Evolutionary conservation across 306 rosid genomes (phyloP).

Genomic region (Vigna trinervia): DNA sequence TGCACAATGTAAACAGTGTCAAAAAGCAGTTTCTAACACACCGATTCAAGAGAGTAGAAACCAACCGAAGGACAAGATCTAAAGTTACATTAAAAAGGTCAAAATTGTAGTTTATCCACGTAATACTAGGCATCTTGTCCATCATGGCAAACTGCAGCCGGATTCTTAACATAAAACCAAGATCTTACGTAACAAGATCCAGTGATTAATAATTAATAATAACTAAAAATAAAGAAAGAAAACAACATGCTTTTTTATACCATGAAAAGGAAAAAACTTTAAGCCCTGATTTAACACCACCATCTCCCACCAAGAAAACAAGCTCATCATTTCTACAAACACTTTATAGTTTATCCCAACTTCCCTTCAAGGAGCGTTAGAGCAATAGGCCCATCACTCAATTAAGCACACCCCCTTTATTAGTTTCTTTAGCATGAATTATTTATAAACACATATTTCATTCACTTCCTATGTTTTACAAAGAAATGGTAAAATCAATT

Average conservation of each 20-base stretch:
- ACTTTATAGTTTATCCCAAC: slow-evolving; percentile 24
- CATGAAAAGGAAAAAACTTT: neutral
- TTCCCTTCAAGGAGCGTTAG: slow-evolving; percentile 29
- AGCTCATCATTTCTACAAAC: slow-evolving; percentile 28
- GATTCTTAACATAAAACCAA: slow-evolving; percentile 14
- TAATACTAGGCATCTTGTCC: slow-evolving; percentile 29
- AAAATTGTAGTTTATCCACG: slow-evolving; percentile 39
- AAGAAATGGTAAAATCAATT: slow-evolving; percentile 24
- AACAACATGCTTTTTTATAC: neutral
- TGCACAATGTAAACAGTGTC: slow-evolving; percentile 37
- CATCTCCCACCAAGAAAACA: slow-evolving; percentile 16
- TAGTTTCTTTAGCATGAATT: slow-evolving; percentile 27
- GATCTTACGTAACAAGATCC: slow-evolving; percentile 20
- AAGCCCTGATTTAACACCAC: slow-evolving; percentile 33
- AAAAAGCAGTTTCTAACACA: slow-evolving; percentile 45
- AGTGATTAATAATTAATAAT: neutral
- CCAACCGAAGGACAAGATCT: slow-evolving; percentile 47
- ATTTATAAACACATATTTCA: slow-evolving; percentile 10
- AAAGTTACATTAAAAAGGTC: slow-evolving; percentile 50
- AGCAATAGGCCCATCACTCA: slow-evolving; percentile 34
- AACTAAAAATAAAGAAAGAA: neutral
- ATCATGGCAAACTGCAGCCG: slow-evolving; percentile 10
- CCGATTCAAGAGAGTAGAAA: slow-evolving; percentile 30
- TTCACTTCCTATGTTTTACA: neutral
- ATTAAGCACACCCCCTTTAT: slow-evolving; percentile 25